Percentiles rank a stretch among this genome's conserved stretches.
Conservation (phyloP, 2,329 filamentous ascomycete species). For the Drechslerella coelobrocha region DNA sequence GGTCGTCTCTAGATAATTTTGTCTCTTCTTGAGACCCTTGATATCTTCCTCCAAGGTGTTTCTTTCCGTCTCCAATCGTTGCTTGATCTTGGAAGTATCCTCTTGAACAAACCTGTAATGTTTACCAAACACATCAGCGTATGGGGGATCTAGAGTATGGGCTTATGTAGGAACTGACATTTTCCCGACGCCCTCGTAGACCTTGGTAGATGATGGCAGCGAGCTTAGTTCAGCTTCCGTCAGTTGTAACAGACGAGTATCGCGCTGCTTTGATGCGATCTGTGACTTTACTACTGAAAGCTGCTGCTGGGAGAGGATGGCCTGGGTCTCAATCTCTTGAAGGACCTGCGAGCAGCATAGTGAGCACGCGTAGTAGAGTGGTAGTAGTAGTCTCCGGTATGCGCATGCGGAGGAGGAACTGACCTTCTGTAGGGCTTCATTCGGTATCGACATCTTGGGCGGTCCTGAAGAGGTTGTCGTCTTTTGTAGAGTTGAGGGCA, state of each 20-base stretch:
- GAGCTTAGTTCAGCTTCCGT: slow-evolving; percentile 82
- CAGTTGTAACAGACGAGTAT: slow-evolving; percentile 85
- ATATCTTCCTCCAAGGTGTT: slow-evolving; percentile 79
- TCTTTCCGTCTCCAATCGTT: slow-evolving; percentile 76
- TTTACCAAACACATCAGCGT: slow-evolving; percentile 21
- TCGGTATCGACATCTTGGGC: slow-evolving; percentile 83
- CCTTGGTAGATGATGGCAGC: slow-evolving; percentile 75
- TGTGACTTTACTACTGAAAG: slow-evolving; percentile 85
- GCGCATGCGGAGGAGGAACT: slow-evolving; percentile 42
- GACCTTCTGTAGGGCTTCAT: slow-evolving; percentile 93
- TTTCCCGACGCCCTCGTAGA: slow-evolving; percentile 96
- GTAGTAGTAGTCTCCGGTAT: neutral
- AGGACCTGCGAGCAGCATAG: slow-evolving; percentile 58
- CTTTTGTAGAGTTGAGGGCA: slow-evolving; percentile 4
- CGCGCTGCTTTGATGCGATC: slow-evolving; percentile 82
- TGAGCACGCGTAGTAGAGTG: slow-evolving; percentile 7
- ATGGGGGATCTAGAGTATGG: neutral
- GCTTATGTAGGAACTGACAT: slow-evolving; percentile 70
- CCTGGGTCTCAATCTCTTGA: slow-evolving; percentile 91
- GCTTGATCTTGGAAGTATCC: slow-evolving; percentile 74
- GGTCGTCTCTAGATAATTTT: slow-evolving; percentile 92
- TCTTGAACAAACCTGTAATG: slow-evolving; percentile 80
- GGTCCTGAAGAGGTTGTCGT: slow-evolving; percentile 25
- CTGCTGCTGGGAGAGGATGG: slow-evolving; percentile 86
- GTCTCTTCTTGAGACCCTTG: slow-evolving; percentile 80